phyloP scores from a whole-genome alignment of 768 basidiomycete genomes.

The Tricholoma sp. region DNA sequence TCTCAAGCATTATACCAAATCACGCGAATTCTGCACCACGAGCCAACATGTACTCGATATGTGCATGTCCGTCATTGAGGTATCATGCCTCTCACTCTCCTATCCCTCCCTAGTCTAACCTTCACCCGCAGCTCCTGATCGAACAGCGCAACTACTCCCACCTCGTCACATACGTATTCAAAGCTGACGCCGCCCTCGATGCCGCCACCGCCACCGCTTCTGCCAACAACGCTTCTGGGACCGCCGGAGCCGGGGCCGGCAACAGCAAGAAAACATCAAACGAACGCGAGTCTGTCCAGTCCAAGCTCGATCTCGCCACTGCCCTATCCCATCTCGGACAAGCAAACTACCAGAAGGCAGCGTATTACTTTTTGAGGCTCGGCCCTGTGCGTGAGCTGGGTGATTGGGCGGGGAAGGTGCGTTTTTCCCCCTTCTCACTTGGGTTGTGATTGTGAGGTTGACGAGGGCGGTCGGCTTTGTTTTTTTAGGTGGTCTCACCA shows the following conservation, averaged over 20 bases:
- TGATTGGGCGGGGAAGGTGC: conserved; percentile 73
- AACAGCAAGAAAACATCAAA: conserved; percentile 44
- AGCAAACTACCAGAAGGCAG: conserved; percentile 74
- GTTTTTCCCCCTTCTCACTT: too few relatives aligned
- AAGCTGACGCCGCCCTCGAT: conserved; percentile 90
- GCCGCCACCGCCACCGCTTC: conserved; percentile 36
- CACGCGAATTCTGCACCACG: conserved; percentile 88
- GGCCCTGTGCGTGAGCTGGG: conserved; percentile 63
- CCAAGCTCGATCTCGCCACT: conserved; percentile 77
- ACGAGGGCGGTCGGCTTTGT: too few relatives aligned
- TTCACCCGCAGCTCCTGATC: conserved; percentile 57
- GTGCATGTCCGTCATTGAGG: conserved; percentile 81
- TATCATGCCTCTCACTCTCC: conserved; percentile 18
- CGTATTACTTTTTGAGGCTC: conserved; percentile 62
- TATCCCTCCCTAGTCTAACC: not conserved
- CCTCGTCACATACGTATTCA: conserved; percentile 91
- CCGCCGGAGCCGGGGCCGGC: conserved; percentile 14
- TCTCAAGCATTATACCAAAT: conserved; percentile 83
- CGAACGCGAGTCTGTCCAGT: conserved; percentile 64
- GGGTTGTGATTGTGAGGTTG: not conserved
- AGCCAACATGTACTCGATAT: conserved; percentile 92
- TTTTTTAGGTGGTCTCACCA: conserved; percentile 74
- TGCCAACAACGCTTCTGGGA: conserved; percentile 13
- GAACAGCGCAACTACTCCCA: conserved; percentile 86
- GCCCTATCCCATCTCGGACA: conserved; percentile 73